Evolutionary conservation across 2,329 filamentous ascomycete species (phyloP).

Genomic region (Karstenula rhodostoma): DNA sequence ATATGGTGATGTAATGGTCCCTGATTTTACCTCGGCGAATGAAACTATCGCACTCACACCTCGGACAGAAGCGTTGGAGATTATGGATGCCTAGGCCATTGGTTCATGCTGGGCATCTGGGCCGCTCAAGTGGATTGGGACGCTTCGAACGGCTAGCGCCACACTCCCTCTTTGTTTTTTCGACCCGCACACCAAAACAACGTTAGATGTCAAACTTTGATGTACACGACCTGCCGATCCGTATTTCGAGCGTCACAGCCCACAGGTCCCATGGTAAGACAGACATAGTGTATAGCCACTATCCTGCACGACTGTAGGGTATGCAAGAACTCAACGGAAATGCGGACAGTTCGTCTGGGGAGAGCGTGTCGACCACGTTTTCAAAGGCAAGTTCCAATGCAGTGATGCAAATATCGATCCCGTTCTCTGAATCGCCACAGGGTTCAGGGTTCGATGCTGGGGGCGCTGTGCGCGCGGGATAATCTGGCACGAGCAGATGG

Average conservation of each 20-base stretch:
- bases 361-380: neutral
- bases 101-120: neutral
- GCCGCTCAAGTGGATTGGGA: neutral
- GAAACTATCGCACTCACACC: neutral
- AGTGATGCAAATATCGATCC: neutral
- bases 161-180: slow-evolving; percentile 7
- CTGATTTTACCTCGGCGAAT: neutral
- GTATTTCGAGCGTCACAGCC: slow-evolving; percentile 4
- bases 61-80: neutral
- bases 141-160: slow-evolving; percentile 5
- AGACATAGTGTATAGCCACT: neutral
- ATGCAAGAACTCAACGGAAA: neutral
- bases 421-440: neutral
- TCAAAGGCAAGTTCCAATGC: neutral
- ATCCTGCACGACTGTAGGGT: neutral
- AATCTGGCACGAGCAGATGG: neutral
- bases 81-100: slow-evolving; percentile 8
- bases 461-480: neutral
- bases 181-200: neutral
- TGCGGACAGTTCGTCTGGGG: neutral
- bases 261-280: neutral
- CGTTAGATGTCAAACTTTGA: slow-evolving; percentile 2
- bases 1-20: neutral
- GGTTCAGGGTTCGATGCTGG: neutral
- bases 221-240: slow-evolving; percentile 7